phyloP scores from a whole-genome alignment of 1,139 yeast genomes.

The Protomyces pachydermus region DNA sequence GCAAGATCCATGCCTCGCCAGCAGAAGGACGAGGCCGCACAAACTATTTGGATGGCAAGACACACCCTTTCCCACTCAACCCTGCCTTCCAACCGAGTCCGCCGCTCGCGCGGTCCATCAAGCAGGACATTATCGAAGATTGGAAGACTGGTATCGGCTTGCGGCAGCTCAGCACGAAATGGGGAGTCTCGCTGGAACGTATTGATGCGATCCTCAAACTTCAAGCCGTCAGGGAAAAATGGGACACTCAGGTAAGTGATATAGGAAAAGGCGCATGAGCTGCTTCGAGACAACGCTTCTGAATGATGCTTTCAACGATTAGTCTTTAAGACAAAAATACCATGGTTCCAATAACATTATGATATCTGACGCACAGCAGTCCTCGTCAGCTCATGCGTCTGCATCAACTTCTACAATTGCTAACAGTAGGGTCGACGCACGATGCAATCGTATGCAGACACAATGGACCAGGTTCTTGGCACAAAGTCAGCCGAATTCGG shows the following conservation, averaged over 20 bases:
- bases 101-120: neutral
- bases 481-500: neutral
- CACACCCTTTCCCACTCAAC: slow-evolving; percentile 18
- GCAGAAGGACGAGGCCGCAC: neutral
- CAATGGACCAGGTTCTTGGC: slow-evolving; percentile 17
- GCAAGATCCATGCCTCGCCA: neutral
- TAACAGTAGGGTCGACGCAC: slow-evolving; percentile 1
- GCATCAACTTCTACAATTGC: neutral
- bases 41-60: slow-evolving; percentile 18
- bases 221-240: neutral
- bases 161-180: slow-evolving; percentile 16
- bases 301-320: slow-evolving; percentile 12
- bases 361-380: neutral
- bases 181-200: slow-evolving; percentile 10
- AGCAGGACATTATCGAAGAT: neutral
- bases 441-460: slow-evolving; percentile 11
- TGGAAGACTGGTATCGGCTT: slow-evolving; percentile 9
- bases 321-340: slow-evolving; percentile 21
- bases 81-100: slow-evolving; percentile 15
- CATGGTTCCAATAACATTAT: slow-evolving; percentile 7
- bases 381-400: neutral
- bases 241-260: slow-evolving; percentile 10
- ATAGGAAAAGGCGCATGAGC: neutral
- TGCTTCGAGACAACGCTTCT: neutral
- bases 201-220: slow-evolving; percentile 22